Evolutionary conservation across 768 basidiomycete genomes (phyloP), one percentile per base, ranked within the genome.

Genomic region (Lepiota subincarnata): DNA sequence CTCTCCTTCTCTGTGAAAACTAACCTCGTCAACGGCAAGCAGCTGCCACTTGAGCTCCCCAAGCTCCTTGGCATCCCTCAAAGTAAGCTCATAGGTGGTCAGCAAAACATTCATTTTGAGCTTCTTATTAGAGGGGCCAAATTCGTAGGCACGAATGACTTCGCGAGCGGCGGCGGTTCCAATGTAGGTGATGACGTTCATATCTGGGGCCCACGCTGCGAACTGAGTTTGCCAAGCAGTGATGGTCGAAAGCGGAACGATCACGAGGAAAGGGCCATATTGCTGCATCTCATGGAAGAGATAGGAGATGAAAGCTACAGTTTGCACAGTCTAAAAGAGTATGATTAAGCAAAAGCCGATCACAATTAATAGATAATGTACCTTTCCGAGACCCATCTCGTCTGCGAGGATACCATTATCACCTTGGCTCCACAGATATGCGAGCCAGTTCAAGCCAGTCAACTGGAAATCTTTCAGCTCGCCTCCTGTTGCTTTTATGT

Each of bases 371-470:
- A 36, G 55, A 14, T 8, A 59, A 56, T 60, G 42, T 57, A 89
- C 81, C 83, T 99, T 99, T 50, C 97, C 97, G 20, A 99, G 87
- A 67, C 97, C 97, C 97, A 98, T 99, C 79, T 99, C 97, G 64
- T 99, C 97, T 0, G 97, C 97, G 34, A 99, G 73, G 55, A 99
- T 97, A 16, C 97, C 97, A 65, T 98, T 98, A 62, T 96, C 89
- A 7, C 91, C 91, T 60, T 92, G 84, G 59, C 81, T 85, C 97
- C 97, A 98, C 13, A 95, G 74, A 69, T 96, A 98, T 3, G 92
- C 88, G n/a, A 99, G 78, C 97, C 97, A 99, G 66, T 99, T 99
- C 58, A 99, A 77, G 19, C 97, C 97, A 2, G 93, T 97, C 37
- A 98, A 77, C 73, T 99, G 97, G 75, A 99, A 99, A 63, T 98